These are phyloP conservation scores for Chytriomyces hyalinus DNA, from an alignment of 192 early-diverging fungal genomes.

Conservation along the genomic window DNA sequence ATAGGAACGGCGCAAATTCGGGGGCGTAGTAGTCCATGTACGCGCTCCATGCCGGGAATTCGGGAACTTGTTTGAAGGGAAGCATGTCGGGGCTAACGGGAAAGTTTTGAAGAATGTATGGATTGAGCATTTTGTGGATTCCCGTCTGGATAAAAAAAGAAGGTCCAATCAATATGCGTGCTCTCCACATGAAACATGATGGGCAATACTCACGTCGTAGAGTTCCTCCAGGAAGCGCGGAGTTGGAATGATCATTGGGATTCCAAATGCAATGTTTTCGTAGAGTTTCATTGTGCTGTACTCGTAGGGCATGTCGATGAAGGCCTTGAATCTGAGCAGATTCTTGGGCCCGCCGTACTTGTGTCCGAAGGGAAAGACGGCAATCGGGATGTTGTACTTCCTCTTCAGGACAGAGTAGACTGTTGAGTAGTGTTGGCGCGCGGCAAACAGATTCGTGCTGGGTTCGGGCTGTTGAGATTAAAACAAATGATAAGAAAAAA, in stretches of 20 bases:
- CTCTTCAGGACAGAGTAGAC: not conserved
- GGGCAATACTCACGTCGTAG: not conserved
- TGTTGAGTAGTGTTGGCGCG: not conserved
- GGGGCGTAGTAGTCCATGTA: conserved; percentile 35
- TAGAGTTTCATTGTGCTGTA: conserved; percentile 32
- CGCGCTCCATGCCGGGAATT: conserved; percentile 27
- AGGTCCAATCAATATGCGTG: no score
- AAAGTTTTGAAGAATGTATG: not conserved
- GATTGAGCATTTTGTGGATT: not conserved
- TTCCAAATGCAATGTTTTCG: conserved; percentile 31
- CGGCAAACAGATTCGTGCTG: not conserved
- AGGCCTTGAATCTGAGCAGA: conserved; percentile 24
- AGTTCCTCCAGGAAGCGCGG: conserved; percentile 28
- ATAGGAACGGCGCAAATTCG: conserved; percentile 25
- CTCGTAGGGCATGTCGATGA: conserved; percentile 30
- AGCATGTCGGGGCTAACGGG: not conserved
- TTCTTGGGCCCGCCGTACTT: conserved; percentile 32
- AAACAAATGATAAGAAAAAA: not conserved
- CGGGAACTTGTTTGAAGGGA: not conserved
- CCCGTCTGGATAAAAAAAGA: not conserved
- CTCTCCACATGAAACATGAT: not conserved
- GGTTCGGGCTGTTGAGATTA: conserved; percentile 5
- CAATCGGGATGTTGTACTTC: conserved; percentile 1
- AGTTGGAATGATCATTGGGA: conserved; percentile 19
- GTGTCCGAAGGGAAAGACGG: conserved; percentile 15